Conservation (phyloP, 1,284 basidiomycete genomes). For the Hymenochaete sp. region DNA sequence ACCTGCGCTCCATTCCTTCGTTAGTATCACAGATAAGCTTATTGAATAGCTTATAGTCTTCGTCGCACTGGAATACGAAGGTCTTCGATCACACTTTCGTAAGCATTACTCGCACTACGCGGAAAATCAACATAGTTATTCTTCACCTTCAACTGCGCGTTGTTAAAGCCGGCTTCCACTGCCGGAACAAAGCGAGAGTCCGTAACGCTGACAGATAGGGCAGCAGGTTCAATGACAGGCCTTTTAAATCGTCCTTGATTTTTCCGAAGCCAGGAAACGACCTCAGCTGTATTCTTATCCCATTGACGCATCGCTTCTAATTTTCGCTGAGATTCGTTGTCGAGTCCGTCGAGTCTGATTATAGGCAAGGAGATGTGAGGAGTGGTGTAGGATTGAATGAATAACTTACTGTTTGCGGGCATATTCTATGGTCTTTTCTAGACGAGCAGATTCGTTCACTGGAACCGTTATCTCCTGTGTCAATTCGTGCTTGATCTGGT, state of each 20-base stretch:
- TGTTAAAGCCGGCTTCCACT: conserved; percentile 69
- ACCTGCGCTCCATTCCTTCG: conserved; percentile 44
- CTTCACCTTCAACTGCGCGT: conserved; percentile 53
- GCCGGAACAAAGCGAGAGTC: conserved; percentile 55
- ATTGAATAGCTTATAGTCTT: conserved; percentile 73
- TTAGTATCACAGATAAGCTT: conserved; percentile 53
- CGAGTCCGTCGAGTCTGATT: conserved; percentile 52
- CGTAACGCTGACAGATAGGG: conserved; percentile 64
- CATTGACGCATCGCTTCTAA: conserved; percentile 40
- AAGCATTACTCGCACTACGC: conserved; percentile 4
- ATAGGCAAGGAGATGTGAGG: too few relatives aligned
- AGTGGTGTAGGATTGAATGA: not conserved
- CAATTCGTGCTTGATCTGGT: conserved; percentile 27
- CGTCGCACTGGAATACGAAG: conserved; percentile 78
- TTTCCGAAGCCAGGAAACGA: conserved; percentile 70
- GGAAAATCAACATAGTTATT: not conserved
- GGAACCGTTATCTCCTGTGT: conserved; percentile 33
- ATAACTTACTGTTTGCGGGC: conserved; percentile 23
- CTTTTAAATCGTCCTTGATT: conserved; percentile 66
- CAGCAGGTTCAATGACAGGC: conserved; percentile 81
- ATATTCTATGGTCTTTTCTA: conserved; percentile 28
- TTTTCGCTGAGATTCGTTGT: conserved; percentile 51
- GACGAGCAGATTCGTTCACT: conserved; percentile 29
- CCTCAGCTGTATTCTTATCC: conserved; percentile 54
- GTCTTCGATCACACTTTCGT: conserved; percentile 43